phyloP scores from a whole-genome alignment of 768 basidiomycete species.

The Terana coerulea region DNA sequence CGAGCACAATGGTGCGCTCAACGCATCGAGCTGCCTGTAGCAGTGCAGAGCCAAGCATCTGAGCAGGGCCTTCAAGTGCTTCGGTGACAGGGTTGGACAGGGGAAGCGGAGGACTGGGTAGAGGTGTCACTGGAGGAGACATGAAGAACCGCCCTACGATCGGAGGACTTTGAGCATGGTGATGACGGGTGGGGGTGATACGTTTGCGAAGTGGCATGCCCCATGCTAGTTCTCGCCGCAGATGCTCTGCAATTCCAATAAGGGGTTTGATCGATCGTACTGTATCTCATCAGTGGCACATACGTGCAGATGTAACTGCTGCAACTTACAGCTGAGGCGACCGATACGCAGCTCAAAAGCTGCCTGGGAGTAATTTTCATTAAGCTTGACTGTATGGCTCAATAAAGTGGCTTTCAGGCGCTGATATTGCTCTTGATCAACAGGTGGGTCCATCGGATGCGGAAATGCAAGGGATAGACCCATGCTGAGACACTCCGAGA shows the following conservation, averaged over 20 bases:
- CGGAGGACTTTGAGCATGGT: background rate
- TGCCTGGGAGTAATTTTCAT: slow-evolving; percentile 40
- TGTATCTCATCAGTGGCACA: slow-evolving; percentile 12
- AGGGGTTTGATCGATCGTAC: slow-evolving; percentile 42
- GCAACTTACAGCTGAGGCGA: slow-evolving; percentile 36
- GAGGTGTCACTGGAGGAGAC: slow-evolving; percentile 3
- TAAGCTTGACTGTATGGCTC: slow-evolving; percentile 34
- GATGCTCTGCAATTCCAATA: slow-evolving; percentile 40
- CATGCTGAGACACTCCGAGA: slow-evolving; percentile 32
- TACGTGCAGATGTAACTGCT: background rate
- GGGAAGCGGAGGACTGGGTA: background rate
- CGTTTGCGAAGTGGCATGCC: slow-evolving; percentile 28
- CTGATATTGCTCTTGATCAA: slow-evolving; percentile 13
- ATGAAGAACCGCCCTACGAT: background rate
- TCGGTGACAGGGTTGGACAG: background rate
- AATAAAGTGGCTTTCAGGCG: slow-evolving; percentile 28
- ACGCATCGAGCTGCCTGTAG: slow-evolving; percentile 32
- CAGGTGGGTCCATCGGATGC: slow-evolving; percentile 13
- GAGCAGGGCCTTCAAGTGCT: slow-evolving; percentile 17
- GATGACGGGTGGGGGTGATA: background rate
- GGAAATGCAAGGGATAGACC: slow-evolving; percentile 27
- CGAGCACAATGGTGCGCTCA: slow-evolving; percentile 29
- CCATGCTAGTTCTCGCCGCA: slow-evolving; percentile 43
- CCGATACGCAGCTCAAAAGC: slow-evolving; percentile 44
- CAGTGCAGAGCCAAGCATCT: slow-evolving; percentile 31